Base-by-base conservation (phyloP, 371 early-diverging fungal species). In the Thermomucor indicae-seudaticae region DNA sequence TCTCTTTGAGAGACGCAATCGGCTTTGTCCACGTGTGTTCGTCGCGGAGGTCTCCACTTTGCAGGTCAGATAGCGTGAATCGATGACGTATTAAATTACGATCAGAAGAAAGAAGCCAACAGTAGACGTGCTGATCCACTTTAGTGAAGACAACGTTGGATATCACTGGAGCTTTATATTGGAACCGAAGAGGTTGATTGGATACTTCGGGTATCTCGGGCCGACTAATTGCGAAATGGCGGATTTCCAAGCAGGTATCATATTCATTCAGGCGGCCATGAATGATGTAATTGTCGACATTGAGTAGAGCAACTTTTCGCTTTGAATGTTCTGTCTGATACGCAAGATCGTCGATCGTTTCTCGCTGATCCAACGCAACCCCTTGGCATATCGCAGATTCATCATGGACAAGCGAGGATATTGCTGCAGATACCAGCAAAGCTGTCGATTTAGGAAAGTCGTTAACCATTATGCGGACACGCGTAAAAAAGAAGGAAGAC, bases 101-200 rank as follows among this genome's bases (percentile, higher is more conserved):
- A 32, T 53, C 40, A 6, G 31, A 32, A 1, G 53, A 40, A 16
- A 53, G 11, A 6, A 53, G 25, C 53, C 53, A 53, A 23, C 47
- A 53, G 34, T 38, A 22, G 1, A 28, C 16, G 22, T 45, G 29
- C n/a, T 45, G 23, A 16, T n/a, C 39, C 6, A 30, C 40, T 5
- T 14, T 10, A 11, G 37, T 37, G 14, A 53, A 47, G 5, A 45
- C 46, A 46, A 53, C 32, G 40, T 22, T 17, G 17, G 53, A 43
- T 8, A 42, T 17, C 20, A 53, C 47, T 4, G 53, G 29, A 1
- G 38, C 23, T 11, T 29, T 12, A 27, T 53, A 47, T n/a, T n/a
- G 22, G 25, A 53, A 32, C 10, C n/a, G 4, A 10, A 53, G n/a
- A 40, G 39, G 32, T 23, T n/a, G 30, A 14, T 23, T 7, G 14